Evolutionary conservation across 805 yeast species (phyloP), one percentile per base, ranked within the genome.

Genomic region (Starmera amethionina): DNA sequence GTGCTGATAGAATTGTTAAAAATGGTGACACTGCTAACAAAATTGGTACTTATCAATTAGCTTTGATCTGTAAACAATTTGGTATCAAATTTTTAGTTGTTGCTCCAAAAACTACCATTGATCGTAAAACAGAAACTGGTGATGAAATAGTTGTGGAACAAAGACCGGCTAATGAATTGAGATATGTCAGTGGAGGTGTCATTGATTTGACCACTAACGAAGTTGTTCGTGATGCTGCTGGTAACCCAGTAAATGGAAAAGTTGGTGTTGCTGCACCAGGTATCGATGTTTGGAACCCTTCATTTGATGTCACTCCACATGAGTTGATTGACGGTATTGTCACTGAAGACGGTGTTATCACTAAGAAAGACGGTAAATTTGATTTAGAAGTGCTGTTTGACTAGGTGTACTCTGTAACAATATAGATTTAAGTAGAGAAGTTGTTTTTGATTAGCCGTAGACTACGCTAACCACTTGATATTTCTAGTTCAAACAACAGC

Each of bases 1-100:
- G 98, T 35, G 96, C 97, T 12, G 98, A 90, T 56, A 74, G 98
- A 58, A 82, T 90, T 32, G 97, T 89, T 4, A 68, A 72, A 27
- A 90, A 90, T 57, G 98, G 98, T 39, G 98, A 90, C 56, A 79
- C 96, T 28, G 97, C 97, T 1, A 90, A 90, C 64, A 90, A 90
- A 64, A 90, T 90, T 39, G 98, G 98, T 18, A 93, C 97, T 0
- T 85, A 77, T 62, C 97, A 89, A 63, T 64, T 90, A 47, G 82
- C 97, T 0, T 64, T 87, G 42, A 80, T 95, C 15, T 72, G 79
- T 43, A 67, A 65, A 45, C 73, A 74, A 39, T 72, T 72, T 41
- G 79, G 75, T 7, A 77, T 89, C 51, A 82, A 81, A 55, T 90
- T 93, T 52, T 78, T 86, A 35, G 96, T 93, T 9, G 97, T 96